Evolutionary conservation across 108 stramenopile genomes (phyloP).

Genomic region (Cyclotella kingstonii): DNA sequence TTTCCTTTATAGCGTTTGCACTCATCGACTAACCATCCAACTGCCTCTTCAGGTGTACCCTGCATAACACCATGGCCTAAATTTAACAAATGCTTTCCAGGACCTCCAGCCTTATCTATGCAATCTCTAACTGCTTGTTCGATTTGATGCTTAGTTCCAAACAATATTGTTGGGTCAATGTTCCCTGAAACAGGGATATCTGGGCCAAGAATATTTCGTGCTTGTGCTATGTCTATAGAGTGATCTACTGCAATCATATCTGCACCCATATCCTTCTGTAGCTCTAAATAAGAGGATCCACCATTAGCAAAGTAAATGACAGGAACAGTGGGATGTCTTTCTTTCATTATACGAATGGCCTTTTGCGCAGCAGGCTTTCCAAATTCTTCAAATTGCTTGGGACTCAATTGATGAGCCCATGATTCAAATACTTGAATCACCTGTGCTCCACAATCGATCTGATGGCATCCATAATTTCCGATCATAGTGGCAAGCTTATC

Average conservation of each 20-base stretch:
- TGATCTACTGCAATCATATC: constrained; percentile 93
- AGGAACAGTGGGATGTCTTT: constrained; percentile 85
- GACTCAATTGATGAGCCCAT: constrained; percentile 94
- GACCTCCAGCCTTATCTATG: constrained; percentile 92
- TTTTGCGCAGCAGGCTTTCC: constrained; percentile 89
- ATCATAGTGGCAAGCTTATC: constrained; percentile 89
- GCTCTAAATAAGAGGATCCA: constrained; percentile 89
- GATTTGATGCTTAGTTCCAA: constrained; percentile 88
- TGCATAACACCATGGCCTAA: constrained; percentile 98
- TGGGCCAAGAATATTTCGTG: constrained; percentile 80
- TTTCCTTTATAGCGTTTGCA: constrained; percentile 80
- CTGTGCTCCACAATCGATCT: constrained; percentile 96
- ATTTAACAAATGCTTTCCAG: constrained; percentile 90
- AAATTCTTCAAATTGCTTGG: constrained; percentile 78
- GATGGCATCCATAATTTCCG: constrained; percentile 91
- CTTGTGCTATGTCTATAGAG: constrained; percentile 83
- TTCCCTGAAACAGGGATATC: constrained; percentile 89
- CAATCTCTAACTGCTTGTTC: constrained; percentile 88
- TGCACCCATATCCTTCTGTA: constrained; percentile 85
- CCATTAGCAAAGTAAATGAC: constrained; percentile 98
- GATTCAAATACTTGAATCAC: constrained; percentile 98
- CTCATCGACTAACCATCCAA: constrained; percentile 91
- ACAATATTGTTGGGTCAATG: constrained; percentile 92
- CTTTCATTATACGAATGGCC: constrained; percentile 88
- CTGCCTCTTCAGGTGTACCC: constrained; percentile 93